Evolutionary conservation across 1,284 basidiomycete genomes (phyloP), one percentile per base, ranked within the genome.

Genomic region (Papiliotrema nemorosa): DNA sequence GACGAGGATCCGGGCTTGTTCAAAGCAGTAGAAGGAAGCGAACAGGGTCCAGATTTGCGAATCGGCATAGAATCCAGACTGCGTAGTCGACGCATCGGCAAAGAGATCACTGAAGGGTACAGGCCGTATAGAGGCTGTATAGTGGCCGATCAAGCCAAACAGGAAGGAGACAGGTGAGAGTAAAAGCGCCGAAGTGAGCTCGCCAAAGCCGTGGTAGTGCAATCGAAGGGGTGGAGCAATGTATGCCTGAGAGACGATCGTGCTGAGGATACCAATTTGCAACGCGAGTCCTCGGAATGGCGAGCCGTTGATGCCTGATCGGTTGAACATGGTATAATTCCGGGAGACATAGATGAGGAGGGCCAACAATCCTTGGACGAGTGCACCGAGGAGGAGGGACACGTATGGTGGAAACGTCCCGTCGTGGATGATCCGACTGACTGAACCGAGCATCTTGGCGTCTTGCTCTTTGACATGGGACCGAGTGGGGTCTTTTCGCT

Each of bases 391-490:
- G 35, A 62, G 24, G 4, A 62, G 43, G 3, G 58, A 43, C 25
- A 49, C 47, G 38, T 42, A 54, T 13, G 58, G 56, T 3, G 58
- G 60, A 33, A 63, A 63, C 2, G 60, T 63, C 5, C 60, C 60
- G 38, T 63, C 60, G 45, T 63, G 60, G n/a, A 63, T 58, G 38
- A 58, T 58, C 29, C 60, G 37, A 22, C 55, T 57, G 1, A 57
- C 57, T 26, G 52, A 53, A 2, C 54, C 56, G 53, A 59, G 57
- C 37, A 63, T 57, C 52, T 63, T 63, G 24, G 51, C 54, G 42
- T 58, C 59, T 12, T 49, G 42, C 47, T 49, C 37, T 25, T 31
- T 31, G 26, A 12, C 44, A 34, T 24, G 43, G 45, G 40, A 43
- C 27, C 26, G 38, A 7, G 41, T 14, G 12, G 33, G 12, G 5